phyloP scores from a whole-genome alignment of 2,329 filamentous ascomycete species.

The Didymellaceae sp. region DNA sequence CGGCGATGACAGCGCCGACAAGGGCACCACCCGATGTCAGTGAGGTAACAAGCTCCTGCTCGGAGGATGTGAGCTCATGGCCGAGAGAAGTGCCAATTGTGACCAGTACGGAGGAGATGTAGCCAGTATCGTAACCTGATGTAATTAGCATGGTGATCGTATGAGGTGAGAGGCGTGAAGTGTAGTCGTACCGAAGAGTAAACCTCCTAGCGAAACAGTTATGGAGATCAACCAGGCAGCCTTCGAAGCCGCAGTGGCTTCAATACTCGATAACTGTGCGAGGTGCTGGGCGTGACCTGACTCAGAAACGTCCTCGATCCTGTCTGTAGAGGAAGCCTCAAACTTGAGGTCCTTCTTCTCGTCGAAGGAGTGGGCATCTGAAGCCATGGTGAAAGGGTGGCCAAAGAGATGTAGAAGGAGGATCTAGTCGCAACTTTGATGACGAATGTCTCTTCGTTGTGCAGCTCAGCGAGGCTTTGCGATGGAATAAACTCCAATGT shows the following conservation, averaged over 20 bases:
- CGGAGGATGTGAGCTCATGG: constrained; percentile 36
- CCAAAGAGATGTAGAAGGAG: not conserved
- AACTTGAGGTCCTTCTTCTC: constrained; percentile 27
- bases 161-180: too few species aligned
- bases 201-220: constrained; percentile 37
- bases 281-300: constrained; percentile 27
- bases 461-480: constrained; percentile 7
- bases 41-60: constrained; percentile 50
- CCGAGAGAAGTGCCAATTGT: constrained; percentile 45
- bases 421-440: not conserved
- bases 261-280: constrained; percentile 33
- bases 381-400: constrained; percentile 3
- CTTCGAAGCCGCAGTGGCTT: constrained; percentile 36
- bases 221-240: constrained; percentile 40
- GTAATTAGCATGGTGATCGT: not conserved
- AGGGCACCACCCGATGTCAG: constrained; percentile 49
- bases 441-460: constrained; percentile 3
- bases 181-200: constrained; percentile 38
- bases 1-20: constrained; percentile 47
- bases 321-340: constrained; percentile 20
- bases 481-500: constrained; percentile 3
- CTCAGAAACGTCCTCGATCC: constrained; percentile 32
- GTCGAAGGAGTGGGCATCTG: constrained; percentile 5
- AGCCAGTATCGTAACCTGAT: constrained; percentile 47
- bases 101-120: constrained; percentile 49